Evolutionary conservation across 768 basidiomycete genomes (phyloP), one percentile per base, ranked within the genome.

Genomic region (Auriscalpium vulgare): DNA sequence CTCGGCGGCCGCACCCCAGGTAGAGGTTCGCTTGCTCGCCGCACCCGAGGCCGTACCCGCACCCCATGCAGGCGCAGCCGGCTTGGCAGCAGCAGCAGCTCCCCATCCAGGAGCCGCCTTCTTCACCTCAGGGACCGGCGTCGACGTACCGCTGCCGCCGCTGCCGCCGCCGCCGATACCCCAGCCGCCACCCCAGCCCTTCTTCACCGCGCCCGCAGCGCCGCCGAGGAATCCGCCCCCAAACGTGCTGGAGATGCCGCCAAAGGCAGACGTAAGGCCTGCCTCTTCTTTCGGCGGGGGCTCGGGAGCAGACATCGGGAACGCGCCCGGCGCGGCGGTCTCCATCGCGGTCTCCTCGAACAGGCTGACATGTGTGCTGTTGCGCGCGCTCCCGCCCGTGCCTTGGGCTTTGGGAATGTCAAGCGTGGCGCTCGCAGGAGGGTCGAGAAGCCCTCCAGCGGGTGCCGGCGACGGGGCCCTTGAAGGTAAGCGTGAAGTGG

Each of bases 381-480:
- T 43, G 13, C 40, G 29, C 29, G 29, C 29, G 29, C 29, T 29
- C 29, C 29, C 29, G 29, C 29, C 29, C 29, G 29, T 2, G 29
- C 29, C 29, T 29, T 29, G 29, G 29, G 29, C 29, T 29, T 29
- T 29, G 2, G 29, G 29, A 29, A 29, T 29, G 29, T 5, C 29
- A 7, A 29, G 40, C 40, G 13, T 17, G 17, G 40, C 40, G 40
- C 14, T 14, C 13, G 40, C 40, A 43, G 40, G 40, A 43, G 40
- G 40, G 4, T 43, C 40, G 14, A 43, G 14, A 43, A 17, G 40
- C 14, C 13, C 40, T 13, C 13, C 59, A 17, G 48, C 19, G 13
- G 57, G 34, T 8, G 59, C 53, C 1, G 53, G 57, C 19, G 59
- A 49, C 23, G 21, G 54, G 17, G 8, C 17, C 17, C 19, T 38